These are phyloP conservation scores for Acorus calamus DNA, from an alignment of 106 monocot species.

Conservation along the genomic window DNA sequence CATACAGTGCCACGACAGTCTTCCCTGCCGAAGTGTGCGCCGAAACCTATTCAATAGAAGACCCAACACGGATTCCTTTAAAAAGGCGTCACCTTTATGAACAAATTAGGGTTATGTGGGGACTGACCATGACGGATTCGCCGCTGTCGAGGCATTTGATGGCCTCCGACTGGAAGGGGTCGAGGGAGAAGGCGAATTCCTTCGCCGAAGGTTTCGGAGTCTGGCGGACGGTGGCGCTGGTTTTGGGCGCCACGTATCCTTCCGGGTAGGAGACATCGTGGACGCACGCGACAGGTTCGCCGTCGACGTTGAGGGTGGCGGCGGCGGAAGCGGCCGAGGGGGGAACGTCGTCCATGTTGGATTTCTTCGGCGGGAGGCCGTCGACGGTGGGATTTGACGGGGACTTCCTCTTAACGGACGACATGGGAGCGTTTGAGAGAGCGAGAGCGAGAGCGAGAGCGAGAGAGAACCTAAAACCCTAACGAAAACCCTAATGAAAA, in stretches of 20 bases:
- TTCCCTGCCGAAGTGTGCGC: constrained; percentile 98
- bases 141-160: constrained; percentile 78
- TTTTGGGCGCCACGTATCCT: constrained; percentile 21
- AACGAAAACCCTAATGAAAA: too few species aligned
- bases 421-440: too few species aligned
- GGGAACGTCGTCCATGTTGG: too few species aligned
- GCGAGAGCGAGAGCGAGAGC: too few species aligned
- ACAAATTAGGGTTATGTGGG: not conserved
- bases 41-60: constrained; percentile 50
- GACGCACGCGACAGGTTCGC: constrained; percentile 52
- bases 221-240: not conserved
- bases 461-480: too few species aligned
- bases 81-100: too few species aligned
- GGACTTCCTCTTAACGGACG: too few species aligned
- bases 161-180: constrained; percentile 85
- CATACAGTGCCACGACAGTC: constrained; percentile 89
- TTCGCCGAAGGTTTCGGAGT: constrained; percentile 42
- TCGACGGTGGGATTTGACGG: too few species aligned
- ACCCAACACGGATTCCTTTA: not conserved
- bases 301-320: not conserved
- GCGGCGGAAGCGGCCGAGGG: too few species aligned
- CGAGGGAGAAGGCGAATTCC: constrained; percentile 71
- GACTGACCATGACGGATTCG: constrained; percentile 84
- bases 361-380: too few species aligned
- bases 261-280: constrained; percentile 92